Base-by-base conservation (phyloP, 345 rosid species). In the Rhodamnia argentea region DNA sequence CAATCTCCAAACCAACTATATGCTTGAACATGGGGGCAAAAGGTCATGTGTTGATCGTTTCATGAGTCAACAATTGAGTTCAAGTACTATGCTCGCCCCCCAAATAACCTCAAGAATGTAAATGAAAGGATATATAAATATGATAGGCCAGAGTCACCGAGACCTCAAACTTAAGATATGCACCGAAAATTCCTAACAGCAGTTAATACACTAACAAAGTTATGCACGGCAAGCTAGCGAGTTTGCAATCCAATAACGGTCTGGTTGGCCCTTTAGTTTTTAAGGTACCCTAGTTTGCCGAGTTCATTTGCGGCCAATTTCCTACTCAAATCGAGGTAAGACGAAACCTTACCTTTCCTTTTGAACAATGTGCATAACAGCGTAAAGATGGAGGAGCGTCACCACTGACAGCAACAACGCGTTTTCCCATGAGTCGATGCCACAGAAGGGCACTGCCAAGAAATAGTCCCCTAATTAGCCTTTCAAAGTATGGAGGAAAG, bases 391-490 rank as follows among this genome's bases (percentile, higher is more conserved):
- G 90, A 2, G 95, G 93, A 60, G 93, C 93, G 84, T 93, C 86
- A 7, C 88, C 91, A 13, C 86, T 90, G 74, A 87, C 88, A 64
- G 89, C 89, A 87, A 97, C 93, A 86, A 95, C 97, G 23, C 92
- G 93, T 91, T 91, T 96, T 55, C 99, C 99, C 98, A 97, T 97
- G 82, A 97, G 94, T 74, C 92, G 96, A 90, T 97, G 98, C 99
- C 99, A 97, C 50, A 97, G 91, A 92, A 97, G 98, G 5, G 96
- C 99, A 55, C 99, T 97, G 88, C 86, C 89, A 83, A 18, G 22
- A 60, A 60, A 82, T 23, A 20, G 54, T n/a, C 40, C 84, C 88
- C 52, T 12, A 27, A 24, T 29, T 22, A 47, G 75, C 50, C 23
- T 15, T 84, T 84, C 26, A 56, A 47, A 84, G 29, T 40, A n/a